Evolutionary conservation across 352 stramenopile species (phyloP).

Genomic region (Globisporangium uncinulatum): DNA sequence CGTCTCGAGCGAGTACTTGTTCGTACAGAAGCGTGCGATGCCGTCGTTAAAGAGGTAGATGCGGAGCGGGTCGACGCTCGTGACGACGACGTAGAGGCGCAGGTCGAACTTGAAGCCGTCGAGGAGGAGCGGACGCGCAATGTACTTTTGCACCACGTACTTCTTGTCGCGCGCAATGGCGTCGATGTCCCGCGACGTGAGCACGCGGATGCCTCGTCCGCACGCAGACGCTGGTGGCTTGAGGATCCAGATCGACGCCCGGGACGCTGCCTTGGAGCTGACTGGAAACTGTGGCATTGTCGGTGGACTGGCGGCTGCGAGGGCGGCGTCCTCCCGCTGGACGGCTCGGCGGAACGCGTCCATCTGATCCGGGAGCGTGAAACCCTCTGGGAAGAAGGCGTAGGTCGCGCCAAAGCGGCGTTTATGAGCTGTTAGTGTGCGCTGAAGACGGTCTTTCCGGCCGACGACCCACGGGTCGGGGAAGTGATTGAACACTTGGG

Average conservation of each 20-base stretch:
- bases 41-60: constrained; percentile 86
- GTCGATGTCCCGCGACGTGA: constrained; percentile 35
- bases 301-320: background rate
- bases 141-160: constrained; percentile 72
- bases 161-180: constrained; percentile 21
- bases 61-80: constrained; percentile 77
- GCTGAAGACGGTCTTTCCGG: constrained; percentile 84
- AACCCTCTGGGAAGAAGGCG: constrained; percentile 82
- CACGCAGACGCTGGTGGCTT: constrained; percentile 86
- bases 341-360: constrained; percentile 46
- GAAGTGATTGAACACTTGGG: constrained; percentile 87
- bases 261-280: background rate
- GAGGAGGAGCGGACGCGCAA: constrained; percentile 79
- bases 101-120: constrained; percentile 91
- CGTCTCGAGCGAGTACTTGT: constrained; percentile 65
- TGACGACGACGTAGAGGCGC: constrained; percentile 88
- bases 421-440: constrained; percentile 56
- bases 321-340: constrained; percentile 25
- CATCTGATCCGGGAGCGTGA: constrained; percentile 71
- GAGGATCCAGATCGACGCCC: constrained; percentile 69
- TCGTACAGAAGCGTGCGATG: constrained; percentile 84
- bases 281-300: background rate
- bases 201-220: constrained; percentile 81
- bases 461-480: constrained; percentile 88
- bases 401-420: constrained; percentile 56